Conservation (phyloP, 2,329 filamentous ascomycete species). For the Hymenoscyphus fructigenus region DNA sequence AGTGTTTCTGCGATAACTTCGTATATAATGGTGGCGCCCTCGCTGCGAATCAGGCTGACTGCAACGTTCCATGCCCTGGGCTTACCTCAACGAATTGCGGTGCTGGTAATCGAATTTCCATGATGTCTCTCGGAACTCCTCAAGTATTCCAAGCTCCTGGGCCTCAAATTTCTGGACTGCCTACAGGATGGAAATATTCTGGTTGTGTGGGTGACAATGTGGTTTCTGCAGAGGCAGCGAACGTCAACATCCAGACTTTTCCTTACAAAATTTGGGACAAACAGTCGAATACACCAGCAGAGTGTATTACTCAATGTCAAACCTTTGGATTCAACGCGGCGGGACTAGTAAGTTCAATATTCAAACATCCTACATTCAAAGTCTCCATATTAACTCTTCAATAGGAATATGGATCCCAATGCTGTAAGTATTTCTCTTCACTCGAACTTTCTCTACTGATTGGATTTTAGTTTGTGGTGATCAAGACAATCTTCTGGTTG, state of each 20-base stretch:
- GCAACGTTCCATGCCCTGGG: conserved; percentile 30
- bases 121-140: conserved; percentile 25
- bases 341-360: conserved; percentile 12
- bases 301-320: conserved; percentile 28
- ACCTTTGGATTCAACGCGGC: conserved; percentile 32
- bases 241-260: conserved; percentile 40
- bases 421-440: conserved; percentile 34
- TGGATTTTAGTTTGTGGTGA: conserved; percentile 29
- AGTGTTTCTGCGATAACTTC: conserved; percentile 35
- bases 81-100: conserved; percentile 37
- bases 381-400: not conserved
- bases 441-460: conserved; percentile 7
- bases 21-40: conserved; percentile 30
- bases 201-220: conserved; percentile 49
- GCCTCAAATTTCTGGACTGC: conserved; percentile 22
- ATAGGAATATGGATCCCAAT: conserved; percentile 28
- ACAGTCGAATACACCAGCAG: conserved; percentile 20
- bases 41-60: conserved; percentile 38
- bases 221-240: conserved; percentile 50
- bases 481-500: conserved; percentile 24
- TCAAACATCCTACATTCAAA: not conserved
- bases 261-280: conserved; percentile 28
- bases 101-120: conserved; percentile 29
- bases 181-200: conserved; percentile 25
- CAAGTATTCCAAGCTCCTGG: conserved; percentile 40